phyloP scores from a whole-genome alignment of 177 flowering plant genomes.

The Telopea speciosissima region DNA sequence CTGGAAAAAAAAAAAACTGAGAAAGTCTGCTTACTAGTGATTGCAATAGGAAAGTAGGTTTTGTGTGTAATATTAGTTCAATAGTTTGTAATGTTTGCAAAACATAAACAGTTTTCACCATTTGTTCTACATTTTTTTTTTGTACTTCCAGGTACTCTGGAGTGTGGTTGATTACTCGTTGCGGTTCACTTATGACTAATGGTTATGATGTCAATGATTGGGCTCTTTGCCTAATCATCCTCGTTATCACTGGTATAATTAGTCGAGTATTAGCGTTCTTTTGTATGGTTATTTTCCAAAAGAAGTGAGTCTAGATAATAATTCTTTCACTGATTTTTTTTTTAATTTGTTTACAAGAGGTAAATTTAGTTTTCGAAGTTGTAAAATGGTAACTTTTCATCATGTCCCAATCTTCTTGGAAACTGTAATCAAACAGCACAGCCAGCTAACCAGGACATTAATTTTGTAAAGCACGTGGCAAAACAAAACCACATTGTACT shows the following conservation, averaged over 20 bases:
- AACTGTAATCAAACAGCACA: neutral
- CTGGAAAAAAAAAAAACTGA: too few species aligned
- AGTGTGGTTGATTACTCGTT: slow-evolving; percentile 82
- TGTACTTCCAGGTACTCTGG: slow-evolving; percentile 65
- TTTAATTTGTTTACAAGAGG: slow-evolving; percentile 9
- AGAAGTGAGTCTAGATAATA: slow-evolving; percentile 28
- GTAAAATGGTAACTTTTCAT: neutral
- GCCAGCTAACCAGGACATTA: neutral
- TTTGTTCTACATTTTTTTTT: neutral
- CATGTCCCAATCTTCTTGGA: neutral
- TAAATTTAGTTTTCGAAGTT: slow-evolving; percentile 6
- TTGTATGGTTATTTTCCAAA: slow-evolving; percentile 54
- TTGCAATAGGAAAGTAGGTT: neutral
- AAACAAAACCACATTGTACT: neutral
- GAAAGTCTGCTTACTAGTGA: too few species aligned
- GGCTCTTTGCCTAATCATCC: slow-evolving; percentile 40
- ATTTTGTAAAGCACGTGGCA: neutral
- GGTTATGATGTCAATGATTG: slow-evolving; percentile 60
- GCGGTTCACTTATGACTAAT: slow-evolving; percentile 47
- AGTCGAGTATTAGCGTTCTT: slow-evolving; percentile 49
- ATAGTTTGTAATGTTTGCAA: neutral
- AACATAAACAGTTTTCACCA: neutral
- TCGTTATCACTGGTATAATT: slow-evolving; percentile 46
- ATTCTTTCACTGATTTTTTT: slow-evolving; percentile 10
- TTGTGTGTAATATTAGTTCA: neutral